Percentiles rank a stretch among this genome's conserved stretches.
Conservation (phyloP, 441 rosid genomes). For the Caryocar brasiliense region DNA sequence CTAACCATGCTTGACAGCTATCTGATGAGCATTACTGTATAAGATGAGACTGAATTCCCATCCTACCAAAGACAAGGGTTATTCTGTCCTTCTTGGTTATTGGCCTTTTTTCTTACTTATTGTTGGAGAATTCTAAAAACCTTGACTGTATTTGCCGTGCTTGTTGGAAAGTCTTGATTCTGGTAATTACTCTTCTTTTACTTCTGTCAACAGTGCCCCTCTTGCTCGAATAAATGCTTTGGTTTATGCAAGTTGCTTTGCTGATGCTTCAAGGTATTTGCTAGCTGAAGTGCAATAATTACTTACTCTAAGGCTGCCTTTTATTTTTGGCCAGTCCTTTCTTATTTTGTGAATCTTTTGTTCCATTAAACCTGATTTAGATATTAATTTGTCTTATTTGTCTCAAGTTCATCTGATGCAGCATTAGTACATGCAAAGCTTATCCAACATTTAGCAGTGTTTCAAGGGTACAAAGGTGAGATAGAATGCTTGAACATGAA, state of each 20-base stretch:
- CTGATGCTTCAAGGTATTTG: conserved; percentile 69
- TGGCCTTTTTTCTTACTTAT: too few species aligned
- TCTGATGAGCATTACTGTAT: too few species aligned
- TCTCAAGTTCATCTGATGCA: conserved; percentile 67
- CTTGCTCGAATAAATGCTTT: conserved; percentile 78
- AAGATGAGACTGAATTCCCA: too few species aligned
- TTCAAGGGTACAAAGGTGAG: conserved; percentile 85
- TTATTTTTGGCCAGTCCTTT: not conserved
- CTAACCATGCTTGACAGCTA: too few species aligned
- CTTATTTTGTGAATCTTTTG: not conserved
- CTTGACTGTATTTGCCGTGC: too few species aligned
- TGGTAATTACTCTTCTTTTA: conserved; percentile 10
- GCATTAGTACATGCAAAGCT: conserved; percentile 87
- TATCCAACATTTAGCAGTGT: conserved; percentile 75
- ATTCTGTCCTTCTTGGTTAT: too few species aligned
- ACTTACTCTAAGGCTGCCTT: not conserved
- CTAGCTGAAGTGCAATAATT: conserved; percentile 1
- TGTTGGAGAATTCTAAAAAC: too few species aligned
- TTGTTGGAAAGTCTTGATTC: too few species aligned
- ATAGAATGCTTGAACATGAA: conserved; percentile 14
- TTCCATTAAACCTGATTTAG: conserved; percentile 11
- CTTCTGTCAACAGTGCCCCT: conserved; percentile 46
- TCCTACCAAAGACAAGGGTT: too few species aligned
- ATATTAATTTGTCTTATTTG: conserved; percentile 20
- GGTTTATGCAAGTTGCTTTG: conserved; percentile 70